A percentile compares a stretch with the other conserved stretches of the same genome.
phyloP scores from a whole-genome alignment of 345 rosid genomes.

The Citropsis articulata region DNA sequence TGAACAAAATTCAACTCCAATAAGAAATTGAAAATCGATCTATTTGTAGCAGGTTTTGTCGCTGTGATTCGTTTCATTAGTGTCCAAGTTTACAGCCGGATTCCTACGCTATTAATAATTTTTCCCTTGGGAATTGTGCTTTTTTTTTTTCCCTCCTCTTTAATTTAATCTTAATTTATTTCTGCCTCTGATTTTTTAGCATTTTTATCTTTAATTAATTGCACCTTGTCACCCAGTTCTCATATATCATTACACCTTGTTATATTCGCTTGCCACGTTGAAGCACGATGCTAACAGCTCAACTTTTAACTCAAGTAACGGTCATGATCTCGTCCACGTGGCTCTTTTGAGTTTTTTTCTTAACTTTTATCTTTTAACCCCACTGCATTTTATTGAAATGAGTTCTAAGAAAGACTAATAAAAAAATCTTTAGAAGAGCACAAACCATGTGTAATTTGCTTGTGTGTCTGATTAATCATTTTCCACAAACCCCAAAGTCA shows the following conservation, averaged over 20 bases:
- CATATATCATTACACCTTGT: slow-evolving; percentile 28
- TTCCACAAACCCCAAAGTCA: not conserved
- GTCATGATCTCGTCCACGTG: slow-evolving; percentile 49
- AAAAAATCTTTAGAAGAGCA: not conserved
- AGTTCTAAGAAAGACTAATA: not conserved
- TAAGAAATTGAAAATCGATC: slow-evolving; percentile 27
- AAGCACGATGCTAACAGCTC: slow-evolving; percentile 69
- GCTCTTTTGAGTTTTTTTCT: not conserved
- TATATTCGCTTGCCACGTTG: slow-evolving; percentile 56
- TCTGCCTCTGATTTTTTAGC: not conserved
- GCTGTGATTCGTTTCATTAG: slow-evolving; percentile 27
- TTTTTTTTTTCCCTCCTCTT: not conserved
- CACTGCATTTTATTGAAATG: not conserved
- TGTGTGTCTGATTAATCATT: not conserved
- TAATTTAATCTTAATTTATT: not conserved
- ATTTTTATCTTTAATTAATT: slow-evolving; percentile 14
- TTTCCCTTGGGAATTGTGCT: slow-evolving; percentile 32
- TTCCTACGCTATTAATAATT: slow-evolving; percentile 35
- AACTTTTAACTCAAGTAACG: slow-evolving; percentile 28
- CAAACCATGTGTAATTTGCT: not conserved
- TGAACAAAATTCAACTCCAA: slow-evolving; percentile 10
- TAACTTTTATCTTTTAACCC: not conserved
- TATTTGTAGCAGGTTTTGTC: slow-evolving; percentile 43
- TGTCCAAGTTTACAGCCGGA: slow-evolving; percentile 54
- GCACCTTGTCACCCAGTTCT: slow-evolving; percentile 18